Evolutionary conservation across 805 yeast species (phyloP), one percentile per base, ranked within the genome.

Genomic region (fission yeast (Schizosaccharomyces pombe)): DNA sequence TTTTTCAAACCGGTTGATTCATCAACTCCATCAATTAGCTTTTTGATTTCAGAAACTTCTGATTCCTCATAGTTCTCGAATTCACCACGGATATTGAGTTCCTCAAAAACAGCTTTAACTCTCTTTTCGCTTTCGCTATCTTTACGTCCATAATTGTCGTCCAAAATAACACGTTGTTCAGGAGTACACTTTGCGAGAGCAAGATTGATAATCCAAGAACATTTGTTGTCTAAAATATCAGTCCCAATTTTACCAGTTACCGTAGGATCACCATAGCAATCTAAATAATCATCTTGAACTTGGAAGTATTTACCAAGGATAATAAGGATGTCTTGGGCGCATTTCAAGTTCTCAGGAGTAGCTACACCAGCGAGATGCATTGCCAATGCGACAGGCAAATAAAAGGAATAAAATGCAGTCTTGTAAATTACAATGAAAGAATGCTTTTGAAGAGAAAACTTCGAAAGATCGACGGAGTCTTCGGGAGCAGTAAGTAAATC

Each of bases 261-360:
- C 65, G 84, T 93, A 47, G 98, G 95, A 62, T 89, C 85, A 60
- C 98, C 99, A 65, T 85, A 91, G 68, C 95, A 85, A 69, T 91
- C 99, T 60, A 91, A 76, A 72, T 75, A 91, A 68, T 91, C 99
- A 66, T 91, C 99, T 58, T 91, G 98, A 61, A 91, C 85, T 73
- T 91, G 99, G 80, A 91, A 91, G 68, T 91, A 91, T 68, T 91
- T 96, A 57, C 99, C 99, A 61, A 91, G 76, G 56, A 96, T 96
- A 59, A 91, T 79, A 67, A 91, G 75, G 47, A 91, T 79, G 61
- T 84, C 91, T 58, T 73, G 75, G 19, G 85, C 95, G 72, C 89
- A 97, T 65, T 83, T 75, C 66, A 91, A 75, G 67, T 89, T 95
- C 61, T 70, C 67, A 55, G 74, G 81, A 62, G 75, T 73, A 57